A percentile compares a stretch with the other conserved stretches of the same genome.
These are phyloP conservation scores for Coleophoma eucalyptorum DNA, from an alignment of 2,329 filamentous ascomycete genomes.

Conservation along the genomic window DNA sequence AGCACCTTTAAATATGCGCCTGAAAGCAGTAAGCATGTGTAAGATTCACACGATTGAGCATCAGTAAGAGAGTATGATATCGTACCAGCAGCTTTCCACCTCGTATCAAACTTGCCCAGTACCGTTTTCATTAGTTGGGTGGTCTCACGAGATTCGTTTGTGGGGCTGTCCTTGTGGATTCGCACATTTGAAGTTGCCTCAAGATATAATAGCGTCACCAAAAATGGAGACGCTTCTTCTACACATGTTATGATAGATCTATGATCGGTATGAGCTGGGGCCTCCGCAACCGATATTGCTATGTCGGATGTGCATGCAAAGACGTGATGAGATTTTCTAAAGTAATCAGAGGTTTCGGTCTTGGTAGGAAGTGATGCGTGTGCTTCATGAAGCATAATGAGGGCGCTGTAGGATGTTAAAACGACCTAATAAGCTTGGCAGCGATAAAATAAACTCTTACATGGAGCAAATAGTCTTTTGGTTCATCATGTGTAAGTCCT, in stretches of 20 bases:
- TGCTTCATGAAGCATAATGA: constrained; percentile 10
- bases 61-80: neutral
- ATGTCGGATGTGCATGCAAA: neutral
- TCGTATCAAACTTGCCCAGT: constrained; percentile 6
- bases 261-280: neutral
- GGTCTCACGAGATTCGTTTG: constrained; percentile 3
- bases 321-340: constrained; percentile 1
- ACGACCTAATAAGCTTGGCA: neutral
- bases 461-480: constrained; percentile 10
- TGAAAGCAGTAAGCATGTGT: neutral
- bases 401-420: constrained; percentile 3
- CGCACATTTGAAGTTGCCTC: constrained; percentile 5
- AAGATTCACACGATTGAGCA: neutral
- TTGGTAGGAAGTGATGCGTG: constrained; percentile 2
- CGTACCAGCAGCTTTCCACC: constrained; percentile 10
- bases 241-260: constrained; percentile 5
- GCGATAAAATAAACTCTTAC: constrained; percentile 2
- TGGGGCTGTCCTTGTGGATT: constrained; percentile 1
- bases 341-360: constrained; percentile 1
- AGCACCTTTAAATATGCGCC: constrained; percentile 11
- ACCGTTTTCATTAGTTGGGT: constrained; percentile 4
- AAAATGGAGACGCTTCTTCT: constrained; percentile 9
- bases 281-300: neutral
- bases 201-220: constrained; percentile 9
- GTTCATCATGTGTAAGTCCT: constrained; percentile 11